phyloP scores from a whole-genome alignment of 148 eudicot genomes.

The Mesembryanthemum crystallinum region DNA sequence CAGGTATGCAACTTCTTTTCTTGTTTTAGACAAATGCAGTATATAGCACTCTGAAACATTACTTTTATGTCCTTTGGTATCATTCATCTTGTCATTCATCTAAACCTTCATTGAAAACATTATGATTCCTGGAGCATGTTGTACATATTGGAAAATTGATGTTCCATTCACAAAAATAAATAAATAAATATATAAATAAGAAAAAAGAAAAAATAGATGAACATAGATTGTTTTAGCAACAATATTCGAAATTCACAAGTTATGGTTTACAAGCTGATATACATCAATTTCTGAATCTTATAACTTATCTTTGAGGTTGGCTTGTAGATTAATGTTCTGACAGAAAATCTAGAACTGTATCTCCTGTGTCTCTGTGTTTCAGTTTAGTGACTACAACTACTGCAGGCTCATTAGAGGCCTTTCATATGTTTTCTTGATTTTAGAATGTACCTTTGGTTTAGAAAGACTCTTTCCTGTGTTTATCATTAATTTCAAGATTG shows the following conservation, averaged over 20 bases:
- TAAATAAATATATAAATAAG: no score
- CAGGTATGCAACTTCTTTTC: constrained; percentile 49
- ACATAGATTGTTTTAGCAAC: neutral
- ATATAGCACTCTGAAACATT: neutral
- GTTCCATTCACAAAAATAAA: neutral
- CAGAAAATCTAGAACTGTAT: neutral
- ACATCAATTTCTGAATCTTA: no score
- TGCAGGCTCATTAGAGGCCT: neutral
- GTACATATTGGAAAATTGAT: neutral
- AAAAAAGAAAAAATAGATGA: no score
- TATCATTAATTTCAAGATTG: no score
- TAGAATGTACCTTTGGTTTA: no score
- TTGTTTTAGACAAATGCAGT: constrained; percentile 9
- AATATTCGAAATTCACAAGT: neutral
- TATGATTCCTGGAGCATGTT: neutral
- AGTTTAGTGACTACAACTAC: neutral
- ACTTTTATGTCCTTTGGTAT: no score
- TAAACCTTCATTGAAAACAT: neutral
- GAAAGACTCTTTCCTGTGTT: no score
- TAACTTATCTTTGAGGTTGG: neutral
- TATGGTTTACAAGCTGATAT: neutral
- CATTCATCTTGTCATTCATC: neutral
- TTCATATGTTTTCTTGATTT: neutral
- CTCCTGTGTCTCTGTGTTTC: neutral
- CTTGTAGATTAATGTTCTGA: neutral